These are phyloP conservation scores for sunflower (Helianthus annuus) DNA, from an alignment of 129 eudicot genomes.

Conservation along the genomic window DNA sequence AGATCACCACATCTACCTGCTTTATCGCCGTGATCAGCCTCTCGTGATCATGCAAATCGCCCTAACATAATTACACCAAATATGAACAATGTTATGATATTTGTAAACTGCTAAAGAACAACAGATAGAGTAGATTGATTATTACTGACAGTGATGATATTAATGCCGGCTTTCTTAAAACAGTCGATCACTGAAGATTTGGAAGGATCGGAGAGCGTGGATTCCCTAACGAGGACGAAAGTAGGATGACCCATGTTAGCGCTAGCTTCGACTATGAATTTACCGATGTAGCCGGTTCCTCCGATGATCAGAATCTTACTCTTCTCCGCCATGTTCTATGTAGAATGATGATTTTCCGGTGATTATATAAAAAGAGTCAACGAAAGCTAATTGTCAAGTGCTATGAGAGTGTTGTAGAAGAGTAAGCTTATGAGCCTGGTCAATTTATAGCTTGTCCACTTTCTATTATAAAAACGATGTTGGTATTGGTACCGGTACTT, in stretches of 20 bases:
- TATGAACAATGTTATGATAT: background rate
- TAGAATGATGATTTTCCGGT: background rate
- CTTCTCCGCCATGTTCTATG: slow-evolving; percentile 34
- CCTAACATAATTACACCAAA: slow-evolving; percentile 21
- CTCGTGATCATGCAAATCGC: slow-evolving; percentile 45
- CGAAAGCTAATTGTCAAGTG: no score
- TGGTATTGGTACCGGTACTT: no score
- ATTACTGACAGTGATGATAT: slow-evolving; percentile 34
- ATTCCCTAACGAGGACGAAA: slow-evolving; percentile 41
- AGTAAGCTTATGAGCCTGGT: no score
- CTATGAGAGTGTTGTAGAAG: no score
- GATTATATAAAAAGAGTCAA: background rate
- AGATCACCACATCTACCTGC: slow-evolving; percentile 53
- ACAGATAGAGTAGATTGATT: no score
- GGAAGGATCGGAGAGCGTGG: slow-evolving; percentile 43
- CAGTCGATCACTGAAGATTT: slow-evolving; percentile 36
- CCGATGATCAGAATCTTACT: slow-evolving; percentile 51
- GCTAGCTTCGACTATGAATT: slow-evolving; percentile 45
- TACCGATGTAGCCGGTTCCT: slow-evolving; percentile 55
- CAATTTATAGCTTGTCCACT: no score
- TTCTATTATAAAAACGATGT: no score
- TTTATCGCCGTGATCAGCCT: slow-evolving; percentile 51
- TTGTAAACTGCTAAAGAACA: background rate
- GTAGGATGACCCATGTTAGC: slow-evolving; percentile 50
- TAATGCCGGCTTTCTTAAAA: slow-evolving; percentile 43